These are phyloP conservation scores for Aspergillus heteromorphus DNA, from an alignment of 495 filamentous ascomycete species.

Conservation along the genomic window DNA sequence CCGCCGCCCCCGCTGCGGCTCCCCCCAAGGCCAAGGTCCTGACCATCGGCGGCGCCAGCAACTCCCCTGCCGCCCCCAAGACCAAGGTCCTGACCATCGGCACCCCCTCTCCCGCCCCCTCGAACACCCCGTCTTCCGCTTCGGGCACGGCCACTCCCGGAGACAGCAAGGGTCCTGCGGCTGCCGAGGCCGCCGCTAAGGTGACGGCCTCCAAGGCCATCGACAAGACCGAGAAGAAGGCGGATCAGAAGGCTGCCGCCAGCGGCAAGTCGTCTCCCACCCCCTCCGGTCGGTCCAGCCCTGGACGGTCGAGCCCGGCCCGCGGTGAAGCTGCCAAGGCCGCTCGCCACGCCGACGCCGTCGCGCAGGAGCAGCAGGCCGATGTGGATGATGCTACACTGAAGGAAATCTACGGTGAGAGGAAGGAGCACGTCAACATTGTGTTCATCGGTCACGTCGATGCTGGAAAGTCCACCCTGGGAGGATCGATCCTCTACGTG, in stretches of 20 bases:
- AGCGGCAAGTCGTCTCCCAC: constrained; percentile 71
- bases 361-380: constrained; percentile 79
- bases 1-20: constrained; percentile 41
- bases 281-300: constrained; percentile 73
- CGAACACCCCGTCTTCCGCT: constrained; percentile 24
- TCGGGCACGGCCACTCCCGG: constrained; percentile 45
- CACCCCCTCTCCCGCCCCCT: constrained; percentile 31
- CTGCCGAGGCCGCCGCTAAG: constrained; percentile 55
- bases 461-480: constrained; percentile 93
- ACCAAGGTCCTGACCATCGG: constrained; percentile 66
- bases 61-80: constrained; percentile 50
- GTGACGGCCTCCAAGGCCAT: constrained; percentile 76
- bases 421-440: constrained; percentile 86
- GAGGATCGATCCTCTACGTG: constrained; percentile 82
- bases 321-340: constrained; percentile 46
- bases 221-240: constrained; percentile 65
- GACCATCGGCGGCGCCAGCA: constrained; percentile 50
- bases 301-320: constrained; percentile 48
- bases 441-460: constrained; percentile 99
- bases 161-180: constrained; percentile 48
- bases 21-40: constrained; percentile 66
- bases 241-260: constrained; percentile 37
- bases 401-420: constrained; percentile 92
- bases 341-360: constrained; percentile 71
- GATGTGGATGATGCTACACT: constrained; percentile 88